phyloP scores from a whole-genome alignment of 257 asterid species.

The Catharanthus roseus region DNA sequence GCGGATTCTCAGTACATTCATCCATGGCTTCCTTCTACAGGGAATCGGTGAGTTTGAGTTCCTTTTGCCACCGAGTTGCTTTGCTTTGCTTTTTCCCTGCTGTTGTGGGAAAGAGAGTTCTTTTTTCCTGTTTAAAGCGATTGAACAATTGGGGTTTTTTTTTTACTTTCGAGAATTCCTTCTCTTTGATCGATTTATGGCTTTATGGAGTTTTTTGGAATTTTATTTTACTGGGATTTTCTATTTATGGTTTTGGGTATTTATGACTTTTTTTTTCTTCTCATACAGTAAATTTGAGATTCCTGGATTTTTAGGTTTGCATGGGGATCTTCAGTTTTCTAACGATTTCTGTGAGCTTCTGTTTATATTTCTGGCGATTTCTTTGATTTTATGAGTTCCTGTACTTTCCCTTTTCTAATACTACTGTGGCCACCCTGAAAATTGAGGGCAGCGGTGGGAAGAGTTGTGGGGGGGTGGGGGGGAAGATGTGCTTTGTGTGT shows the following conservation, averaged over 20 bases:
- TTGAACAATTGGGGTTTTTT: background rate
- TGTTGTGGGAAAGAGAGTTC: background rate
- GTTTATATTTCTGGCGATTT: background rate
- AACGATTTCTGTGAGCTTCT: background rate
- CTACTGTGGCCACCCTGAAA: background rate
- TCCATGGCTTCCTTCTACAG: background rate
- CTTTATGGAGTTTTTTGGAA: background rate
- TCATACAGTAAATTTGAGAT: background rate
- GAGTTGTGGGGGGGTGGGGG: too few relatives aligned
- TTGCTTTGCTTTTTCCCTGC: background rate
- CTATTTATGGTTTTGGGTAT: constrained; percentile 1
- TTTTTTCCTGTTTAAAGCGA: background rate
- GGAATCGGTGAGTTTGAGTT: constrained; percentile 9
- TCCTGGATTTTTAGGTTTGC: background rate
- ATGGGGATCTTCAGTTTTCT: constrained; percentile 5
- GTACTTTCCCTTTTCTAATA: background rate
- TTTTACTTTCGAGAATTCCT: background rate
- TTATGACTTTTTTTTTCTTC: background rate
- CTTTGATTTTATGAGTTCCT: background rate
- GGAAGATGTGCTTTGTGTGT: background rate
- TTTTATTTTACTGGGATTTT: background rate
- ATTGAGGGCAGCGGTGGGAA: background rate
- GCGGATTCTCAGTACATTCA: constrained; percentile 3
- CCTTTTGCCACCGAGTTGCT: background rate
- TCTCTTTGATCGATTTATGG: constrained; percentile 4